Evolutionary conservation across 2,329 filamentous ascomycete species (phyloP), one percentile per base, ranked within the genome.

Genomic region (Rosellinia necatrix): DNA sequence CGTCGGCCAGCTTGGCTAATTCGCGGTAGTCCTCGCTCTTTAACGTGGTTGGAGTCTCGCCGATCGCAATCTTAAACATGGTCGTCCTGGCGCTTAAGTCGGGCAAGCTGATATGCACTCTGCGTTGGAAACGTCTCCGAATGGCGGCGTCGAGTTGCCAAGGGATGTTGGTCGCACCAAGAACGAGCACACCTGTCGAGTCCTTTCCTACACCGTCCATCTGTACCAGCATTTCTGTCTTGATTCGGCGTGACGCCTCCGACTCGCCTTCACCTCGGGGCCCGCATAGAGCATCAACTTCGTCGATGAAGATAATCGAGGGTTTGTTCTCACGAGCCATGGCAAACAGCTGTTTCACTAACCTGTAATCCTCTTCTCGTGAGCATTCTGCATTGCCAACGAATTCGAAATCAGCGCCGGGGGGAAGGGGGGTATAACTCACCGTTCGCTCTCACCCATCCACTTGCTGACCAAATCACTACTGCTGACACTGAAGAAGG

Each of bases 361-460:
- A 83, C 69, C 92, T 96, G 68, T 43, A 29, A 5, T 15, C 2
- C 10, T 17, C 13, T 8, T 22, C 2, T n/a, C 9, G 29, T 62
- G 6, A 59, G 3, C 59, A 72, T 4, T 59, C 72, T 60, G 73
- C 13, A 8, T 8, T n/a, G n/a, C n/a, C n/a, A n/a, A n/a, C n/a
- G n/a, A n/a, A n/a, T n/a, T n/a, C n/a, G n/a, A n/a, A n/a, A n/a
- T n/a, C n/a, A n/a, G n/a, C n/a, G n/a, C n/a, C n/a, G 67, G 3
- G 13, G 10, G 24, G 6, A 9, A 19, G 17, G n/a, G 6, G 8
- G 38, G 8, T 13, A 25, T 13, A 17, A 66, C 80, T 44, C 78
- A 96, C 91, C 92, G 86, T 85, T 99, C 94, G 80, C 90, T 96
- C 76, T 99, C 94, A 78, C 94, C 94, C 94, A 99, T 99, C 94